phyloP scores from a whole-genome alignment of 176 grass and related monocot genomes.

The Ensete ventricosum region DNA sequence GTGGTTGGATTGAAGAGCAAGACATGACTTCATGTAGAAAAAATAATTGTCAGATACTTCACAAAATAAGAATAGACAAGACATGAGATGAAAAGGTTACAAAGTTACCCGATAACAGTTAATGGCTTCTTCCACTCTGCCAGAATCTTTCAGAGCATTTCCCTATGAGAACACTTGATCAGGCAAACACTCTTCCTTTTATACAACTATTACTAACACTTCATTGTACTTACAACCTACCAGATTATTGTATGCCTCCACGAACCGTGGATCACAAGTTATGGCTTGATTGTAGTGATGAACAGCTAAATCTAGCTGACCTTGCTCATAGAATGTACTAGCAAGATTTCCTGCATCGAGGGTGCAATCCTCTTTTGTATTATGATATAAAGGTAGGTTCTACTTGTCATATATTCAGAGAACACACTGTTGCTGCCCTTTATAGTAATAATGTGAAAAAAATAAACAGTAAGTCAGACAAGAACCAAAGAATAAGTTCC shows the following conservation, averaged over 20 bases:
- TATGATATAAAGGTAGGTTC: neutral
- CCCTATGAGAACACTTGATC: constrained; percentile 33
- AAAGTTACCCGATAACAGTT: constrained; percentile 56
- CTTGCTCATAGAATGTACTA: constrained; percentile 74
- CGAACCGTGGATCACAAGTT: constrained; percentile 44
- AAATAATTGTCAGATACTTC: neutral
- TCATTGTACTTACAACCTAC: constrained; percentile 18
- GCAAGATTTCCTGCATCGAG: constrained; percentile 76
- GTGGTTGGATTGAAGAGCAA: constrained; percentile 68
- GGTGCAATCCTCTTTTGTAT: neutral
- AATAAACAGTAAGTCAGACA: neutral
- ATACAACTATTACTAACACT: neutral
- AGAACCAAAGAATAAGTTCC: neutral
- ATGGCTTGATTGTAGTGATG: constrained; percentile 76
- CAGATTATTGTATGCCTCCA: constrained; percentile 90
- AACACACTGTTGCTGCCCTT: too few relatives aligned
- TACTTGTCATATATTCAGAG: neutral
- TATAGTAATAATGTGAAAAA: neutral
- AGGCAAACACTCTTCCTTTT: neutral
- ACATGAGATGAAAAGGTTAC: constrained; percentile 11
- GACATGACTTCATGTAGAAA: constrained; percentile 52
- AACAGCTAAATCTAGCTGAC: constrained; percentile 76
- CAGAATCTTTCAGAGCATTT: constrained; percentile 85
- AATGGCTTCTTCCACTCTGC: constrained; percentile 77
- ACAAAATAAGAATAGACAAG: neutral